Conservation (phyloP, 2,329 filamentous ascomycete species). For the Mycosphaerella arachidis region DNA sequence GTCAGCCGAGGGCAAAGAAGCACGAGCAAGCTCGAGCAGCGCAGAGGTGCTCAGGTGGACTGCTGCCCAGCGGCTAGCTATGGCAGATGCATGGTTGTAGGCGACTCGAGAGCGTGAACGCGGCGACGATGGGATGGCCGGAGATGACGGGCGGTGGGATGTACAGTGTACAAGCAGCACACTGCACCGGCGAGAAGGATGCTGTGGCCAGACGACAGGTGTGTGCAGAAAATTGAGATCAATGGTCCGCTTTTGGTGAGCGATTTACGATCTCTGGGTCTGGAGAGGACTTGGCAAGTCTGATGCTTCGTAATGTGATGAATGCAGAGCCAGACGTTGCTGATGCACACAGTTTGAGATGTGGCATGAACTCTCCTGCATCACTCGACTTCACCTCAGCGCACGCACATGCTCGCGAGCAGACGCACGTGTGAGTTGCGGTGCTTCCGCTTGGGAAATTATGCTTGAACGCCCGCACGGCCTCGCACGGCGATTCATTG, state of each 20-base stretch:
- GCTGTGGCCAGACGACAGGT: background rate
- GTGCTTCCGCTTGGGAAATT: background rate
- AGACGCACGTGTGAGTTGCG: background rate
- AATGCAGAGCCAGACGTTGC: too few species aligned
- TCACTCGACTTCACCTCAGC: background rate
- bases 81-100: constrained; percentile 1
- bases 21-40: background rate
- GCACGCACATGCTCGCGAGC: background rate
- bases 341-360: background rate
- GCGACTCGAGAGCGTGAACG: background rate
- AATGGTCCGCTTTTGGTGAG: background rate
- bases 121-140: background rate
- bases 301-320: too few species aligned
- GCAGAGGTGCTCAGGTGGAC: background rate
- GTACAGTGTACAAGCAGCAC: constrained; percentile 1
- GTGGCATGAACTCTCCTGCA: background rate
- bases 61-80: background rate
- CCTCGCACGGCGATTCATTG: background rate
- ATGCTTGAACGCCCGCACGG: background rate
- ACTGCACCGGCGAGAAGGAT: background rate
- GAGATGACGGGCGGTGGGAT: background rate
- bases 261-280: background rate
- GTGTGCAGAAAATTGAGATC: background rate
- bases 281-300: too few species aligned
- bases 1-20: background rate